Evolutionary conservation across 2,329 filamentous ascomycete genomes (phyloP).

Genomic region (Botrytis hyacinthi): DNA sequence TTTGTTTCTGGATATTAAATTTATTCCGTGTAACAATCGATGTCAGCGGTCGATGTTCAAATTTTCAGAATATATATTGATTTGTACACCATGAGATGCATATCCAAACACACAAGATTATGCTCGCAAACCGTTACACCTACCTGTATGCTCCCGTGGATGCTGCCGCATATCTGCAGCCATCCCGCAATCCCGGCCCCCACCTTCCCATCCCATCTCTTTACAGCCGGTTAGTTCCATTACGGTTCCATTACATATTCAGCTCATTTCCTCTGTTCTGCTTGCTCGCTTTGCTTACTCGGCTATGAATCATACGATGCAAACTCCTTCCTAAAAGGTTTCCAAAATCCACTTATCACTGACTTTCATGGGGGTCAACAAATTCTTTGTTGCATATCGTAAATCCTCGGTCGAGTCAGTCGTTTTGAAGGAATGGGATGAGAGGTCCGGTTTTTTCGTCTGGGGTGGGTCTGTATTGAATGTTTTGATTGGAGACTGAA

Average conservation of each 20-base stretch:
- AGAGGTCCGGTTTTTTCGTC: neutral
- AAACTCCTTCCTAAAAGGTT: neutral
- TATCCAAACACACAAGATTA: constrained; percentile 1
- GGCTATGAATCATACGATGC: neutral
- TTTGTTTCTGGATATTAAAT: neutral
- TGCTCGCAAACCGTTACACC: constrained; percentile 4
- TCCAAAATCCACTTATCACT: constrained; percentile 8
- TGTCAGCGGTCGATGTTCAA: neutral
- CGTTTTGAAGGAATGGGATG: neutral
- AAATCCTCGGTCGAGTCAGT: constrained; percentile 21
- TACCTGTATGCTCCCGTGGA: neutral
- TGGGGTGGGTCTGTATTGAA: neutral
- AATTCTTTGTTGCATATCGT: constrained; percentile 17
- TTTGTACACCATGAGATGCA: constrained; percentile 2
- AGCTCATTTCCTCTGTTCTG: neutral
- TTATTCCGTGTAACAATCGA: neutral
- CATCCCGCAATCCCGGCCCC: neutral
- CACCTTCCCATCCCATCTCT: constrained; percentile 1
- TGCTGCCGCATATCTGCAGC: neutral
- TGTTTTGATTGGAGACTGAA: neutral
- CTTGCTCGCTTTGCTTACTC: neutral
- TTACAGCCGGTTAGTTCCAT: neutral
- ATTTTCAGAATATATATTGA: neutral
- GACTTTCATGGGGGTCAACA: neutral
- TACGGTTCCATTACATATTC: neutral